Percentiles rank a stretch among this genome's conserved stretches.
phyloP scores from a whole-genome alignment of 2,329 filamentous ascomycete genomes.

The Rutstroemia sp. region DNA sequence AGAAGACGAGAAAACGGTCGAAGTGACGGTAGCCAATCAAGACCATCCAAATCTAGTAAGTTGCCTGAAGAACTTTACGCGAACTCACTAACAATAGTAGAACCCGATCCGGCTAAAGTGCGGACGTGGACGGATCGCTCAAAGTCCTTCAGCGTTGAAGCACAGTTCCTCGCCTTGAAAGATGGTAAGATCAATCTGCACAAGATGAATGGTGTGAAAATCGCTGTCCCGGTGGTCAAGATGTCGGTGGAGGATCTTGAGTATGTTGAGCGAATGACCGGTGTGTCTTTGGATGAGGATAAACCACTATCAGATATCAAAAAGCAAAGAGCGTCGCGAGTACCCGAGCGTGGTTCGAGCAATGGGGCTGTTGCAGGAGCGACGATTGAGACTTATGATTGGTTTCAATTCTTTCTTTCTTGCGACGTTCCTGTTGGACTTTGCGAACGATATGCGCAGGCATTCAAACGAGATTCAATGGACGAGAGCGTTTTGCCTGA shows the following conservation, averaged over 20 bases:
- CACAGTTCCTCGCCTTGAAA: conserved; percentile 88
- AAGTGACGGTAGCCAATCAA: conserved; percentile 44
- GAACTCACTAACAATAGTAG: conserved; percentile 36
- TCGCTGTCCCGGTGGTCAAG: conserved; percentile 88
- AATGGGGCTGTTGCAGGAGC: conserved; percentile 50
- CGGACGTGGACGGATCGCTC: conserved; percentile 93
- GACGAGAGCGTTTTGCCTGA: conserved; percentile 88
- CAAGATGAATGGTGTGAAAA: conserved; percentile 97
- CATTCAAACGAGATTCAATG: conserved; percentile 89
- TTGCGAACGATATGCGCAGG: conserved; percentile 88
- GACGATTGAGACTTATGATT: conserved; percentile 79
- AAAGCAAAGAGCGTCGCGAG: conserved; percentile 24
- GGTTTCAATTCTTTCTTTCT: conserved; percentile 96
- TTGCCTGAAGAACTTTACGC: too few species aligned
- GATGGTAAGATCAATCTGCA: conserved; percentile 97
- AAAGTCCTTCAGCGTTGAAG: conserved; percentile 94
- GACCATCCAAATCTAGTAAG: conserved; percentile 65
- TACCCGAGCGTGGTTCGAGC: conserved; percentile 22
- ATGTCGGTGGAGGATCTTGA: conserved; percentile 95
- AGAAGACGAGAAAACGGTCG: conserved; percentile 64
- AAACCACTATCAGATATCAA: conserved; percentile 86
- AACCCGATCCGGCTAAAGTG: conserved; percentile 75
- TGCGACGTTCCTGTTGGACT: conserved; percentile 89
- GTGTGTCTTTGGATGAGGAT: conserved; percentile 81
- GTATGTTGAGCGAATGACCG: conserved; percentile 85